Conservation (phyloP, 331 rosid species). For the Prunus yedoensis region DNA sequence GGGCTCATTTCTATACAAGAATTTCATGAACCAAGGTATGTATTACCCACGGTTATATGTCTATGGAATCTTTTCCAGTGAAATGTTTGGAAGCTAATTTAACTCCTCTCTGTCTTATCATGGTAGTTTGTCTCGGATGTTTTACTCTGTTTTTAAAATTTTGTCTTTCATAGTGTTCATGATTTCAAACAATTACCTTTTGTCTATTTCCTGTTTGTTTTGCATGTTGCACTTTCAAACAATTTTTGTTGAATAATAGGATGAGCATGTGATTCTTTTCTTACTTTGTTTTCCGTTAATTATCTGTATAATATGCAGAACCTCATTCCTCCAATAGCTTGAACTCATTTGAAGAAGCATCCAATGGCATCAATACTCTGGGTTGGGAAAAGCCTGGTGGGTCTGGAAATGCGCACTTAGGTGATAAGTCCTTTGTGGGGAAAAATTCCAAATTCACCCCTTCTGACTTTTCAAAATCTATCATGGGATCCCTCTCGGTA, state of each 20-base stretch:
- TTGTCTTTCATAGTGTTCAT: neutral
- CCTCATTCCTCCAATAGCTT: conserved; percentile 36
- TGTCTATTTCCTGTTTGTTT: neutral
- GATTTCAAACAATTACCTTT: neutral
- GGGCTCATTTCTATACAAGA: conserved; percentile 31
- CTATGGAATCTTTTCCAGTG: neutral
- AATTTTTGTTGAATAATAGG: neutral
- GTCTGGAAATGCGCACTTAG: conserved; percentile 25
- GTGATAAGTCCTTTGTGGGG: conserved; percentile 41
- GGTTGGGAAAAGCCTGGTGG: conserved; percentile 37
- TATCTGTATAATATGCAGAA: conserved; percentile 34
- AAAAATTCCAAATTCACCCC: conserved; percentile 34
- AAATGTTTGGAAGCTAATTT: neutral
- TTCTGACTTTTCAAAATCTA: conserved; percentile 35
- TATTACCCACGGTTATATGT: neutral
- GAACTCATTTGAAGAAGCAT: conserved; percentile 30
- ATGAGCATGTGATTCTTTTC: neutral
- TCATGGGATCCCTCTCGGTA: conserved; percentile 31
- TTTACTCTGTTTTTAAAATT: too few relatives aligned
- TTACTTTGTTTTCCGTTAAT: neutral
- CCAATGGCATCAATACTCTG: conserved; percentile 24
- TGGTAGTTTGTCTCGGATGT: neutral
- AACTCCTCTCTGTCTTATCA: neutral
- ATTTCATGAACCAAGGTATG: conserved; percentile 47
- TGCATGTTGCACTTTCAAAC: neutral